A percentile compares a stretch with the other conserved stretches of the same genome.
These are phyloP conservation scores for Apium graveolens DNA, from an alignment of 129 eudicot genomes.

Conservation along the genomic window DNA sequence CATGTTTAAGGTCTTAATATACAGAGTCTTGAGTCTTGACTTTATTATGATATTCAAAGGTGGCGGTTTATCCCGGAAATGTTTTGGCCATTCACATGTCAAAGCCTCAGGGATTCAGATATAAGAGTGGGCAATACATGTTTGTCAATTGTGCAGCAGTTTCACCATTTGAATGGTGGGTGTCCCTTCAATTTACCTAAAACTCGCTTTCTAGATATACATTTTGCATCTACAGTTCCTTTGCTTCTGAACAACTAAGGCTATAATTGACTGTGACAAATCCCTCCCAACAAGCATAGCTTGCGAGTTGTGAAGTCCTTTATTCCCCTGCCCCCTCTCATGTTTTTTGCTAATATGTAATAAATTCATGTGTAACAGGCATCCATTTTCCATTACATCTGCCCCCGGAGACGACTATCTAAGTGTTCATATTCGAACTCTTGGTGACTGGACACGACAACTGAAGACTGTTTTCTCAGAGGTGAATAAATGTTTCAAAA, in stretches of 20 bases:
- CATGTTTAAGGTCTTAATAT: background rate
- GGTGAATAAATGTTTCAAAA: conserved; percentile 22
- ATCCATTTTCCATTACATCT: conserved; percentile 90
- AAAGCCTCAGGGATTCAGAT: conserved; percentile 38
- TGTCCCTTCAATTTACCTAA: conserved; percentile 1
- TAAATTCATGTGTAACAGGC: conserved; percentile 36
- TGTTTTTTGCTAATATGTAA: background rate
- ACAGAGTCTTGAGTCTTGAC: background rate
- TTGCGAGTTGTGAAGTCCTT: no score
- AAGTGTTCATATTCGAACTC: conserved; percentile 80
- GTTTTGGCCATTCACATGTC: conserved; percentile 55
- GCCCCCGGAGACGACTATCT: conserved; percentile 77
- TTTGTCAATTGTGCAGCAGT: conserved; percentile 46
- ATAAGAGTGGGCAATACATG: conserved; percentile 58
- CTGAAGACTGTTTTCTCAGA: conserved; percentile 69
- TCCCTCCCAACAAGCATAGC: background rate
- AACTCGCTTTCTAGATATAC: background rate
- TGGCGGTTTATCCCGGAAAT: conserved; percentile 50
- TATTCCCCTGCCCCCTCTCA: no score
- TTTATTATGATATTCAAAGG: conserved; percentile 15
- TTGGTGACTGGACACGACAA: conserved; percentile 89
- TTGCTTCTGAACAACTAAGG: background rate
- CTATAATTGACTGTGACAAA: background rate
- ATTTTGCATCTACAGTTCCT: no score
- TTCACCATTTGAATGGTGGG: conserved; percentile 50